A percentile compares a stretch with the other conserved stretches of the same genome.
Evolutionary conservation across 768 basidiomycete species (phyloP).

Genomic region (Melanogaster broomeanus): DNA sequence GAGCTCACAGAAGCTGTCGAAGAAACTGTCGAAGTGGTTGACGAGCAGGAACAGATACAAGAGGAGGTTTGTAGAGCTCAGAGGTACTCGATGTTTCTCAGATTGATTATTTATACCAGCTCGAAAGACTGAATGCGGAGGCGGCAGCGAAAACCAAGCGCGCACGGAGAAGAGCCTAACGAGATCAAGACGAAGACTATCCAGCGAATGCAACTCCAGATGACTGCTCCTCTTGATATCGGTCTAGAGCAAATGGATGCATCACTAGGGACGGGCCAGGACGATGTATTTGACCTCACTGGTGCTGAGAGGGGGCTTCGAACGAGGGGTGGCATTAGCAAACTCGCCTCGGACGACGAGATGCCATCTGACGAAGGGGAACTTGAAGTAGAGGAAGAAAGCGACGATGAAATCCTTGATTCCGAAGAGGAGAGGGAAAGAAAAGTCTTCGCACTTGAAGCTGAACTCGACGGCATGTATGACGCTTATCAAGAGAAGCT

Average conservation of each 20-base stretch:
- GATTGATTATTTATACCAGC: slow-evolving; percentile 43
- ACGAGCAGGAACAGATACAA: slow-evolving; percentile 88
- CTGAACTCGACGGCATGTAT: slow-evolving; percentile 87
- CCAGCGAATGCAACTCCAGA: slow-evolving; percentile 93
- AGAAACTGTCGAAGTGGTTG: slow-evolving; percentile 64
- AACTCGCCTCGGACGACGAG: slow-evolving; percentile 44
- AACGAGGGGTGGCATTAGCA: slow-evolving; percentile 42
- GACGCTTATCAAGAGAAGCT: slow-evolving; percentile 80
- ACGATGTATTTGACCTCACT: slow-evolving; percentile 87
- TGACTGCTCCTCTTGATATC: slow-evolving; percentile 97
- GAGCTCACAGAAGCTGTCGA: slow-evolving; percentile 76
- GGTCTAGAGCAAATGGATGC: slow-evolving; percentile 83
- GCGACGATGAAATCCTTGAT: slow-evolving; percentile 49
- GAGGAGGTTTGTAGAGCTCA: slow-evolving; percentile 62
- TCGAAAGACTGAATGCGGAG: slow-evolving; percentile 82
- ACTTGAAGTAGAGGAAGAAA: slow-evolving; percentile 28
- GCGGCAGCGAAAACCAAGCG: slow-evolving; percentile 72
- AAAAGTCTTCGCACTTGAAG: slow-evolving; percentile 68
- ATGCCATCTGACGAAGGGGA: slow-evolving; percentile 45
- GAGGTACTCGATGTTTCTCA: not conserved
- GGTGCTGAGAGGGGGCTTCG: slow-evolving; percentile 51
- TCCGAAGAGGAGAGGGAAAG: slow-evolving; percentile 71
- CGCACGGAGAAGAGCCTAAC: slow-evolving; percentile 80
- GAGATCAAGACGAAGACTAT: slow-evolving; percentile 87
- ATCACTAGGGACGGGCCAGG: slow-evolving; percentile 71